Base-by-base conservation (phyloP, 768 basidiomycete species). In the Kondoa malvinella region DNA sequence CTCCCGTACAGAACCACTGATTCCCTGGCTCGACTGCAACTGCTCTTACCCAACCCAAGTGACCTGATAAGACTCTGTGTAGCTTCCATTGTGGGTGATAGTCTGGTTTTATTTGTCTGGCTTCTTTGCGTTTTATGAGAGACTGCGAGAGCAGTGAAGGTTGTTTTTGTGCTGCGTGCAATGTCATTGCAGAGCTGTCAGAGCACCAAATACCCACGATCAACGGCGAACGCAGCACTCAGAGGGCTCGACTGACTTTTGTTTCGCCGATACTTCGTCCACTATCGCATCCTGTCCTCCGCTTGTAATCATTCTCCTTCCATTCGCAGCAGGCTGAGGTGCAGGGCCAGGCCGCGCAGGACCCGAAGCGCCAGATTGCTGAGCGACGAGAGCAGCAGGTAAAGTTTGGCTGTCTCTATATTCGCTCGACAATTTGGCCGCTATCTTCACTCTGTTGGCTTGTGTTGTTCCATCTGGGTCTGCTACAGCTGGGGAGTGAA, bases 51-150 rank as follows among this genome's bases (percentile, higher is more conserved):
- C 95, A 99, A 12, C 95, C 95, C 69, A 99, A 78, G 78, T 99
- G 94, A 0, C 95, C 95, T 0, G 92, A 95, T 68, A 99, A 96
- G 73, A 99, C 95, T 62, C 94, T 87, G 70, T 86, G 81, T 63
- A 99, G 85, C 77, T 95, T 95, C 95, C 94, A 97, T 71, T 85
- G 87, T 3, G 95, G 84, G 73, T 99, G 95, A 75, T 91, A 97
- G 15, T 87, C 88, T 4, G 95, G 95, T 77, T 96, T 95, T 75
- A 96, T 84, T 4, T 88, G 91, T 34, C 92, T 84, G 1, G 87
- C 88, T 33, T 92, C 92, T 79, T 96, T 96, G 79, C 94, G 90
- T 21, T 90, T 82, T 64, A 86, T 84, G 63, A 99, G 84, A 0
- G 92, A 91, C 73, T 90, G 85, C n/a, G 90, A 88, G 63, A 99